These are phyloP conservation scores for Blastomyces parvus DNA, from an alignment of 2,329 filamentous ascomycete species.

Conservation along the genomic window DNA sequence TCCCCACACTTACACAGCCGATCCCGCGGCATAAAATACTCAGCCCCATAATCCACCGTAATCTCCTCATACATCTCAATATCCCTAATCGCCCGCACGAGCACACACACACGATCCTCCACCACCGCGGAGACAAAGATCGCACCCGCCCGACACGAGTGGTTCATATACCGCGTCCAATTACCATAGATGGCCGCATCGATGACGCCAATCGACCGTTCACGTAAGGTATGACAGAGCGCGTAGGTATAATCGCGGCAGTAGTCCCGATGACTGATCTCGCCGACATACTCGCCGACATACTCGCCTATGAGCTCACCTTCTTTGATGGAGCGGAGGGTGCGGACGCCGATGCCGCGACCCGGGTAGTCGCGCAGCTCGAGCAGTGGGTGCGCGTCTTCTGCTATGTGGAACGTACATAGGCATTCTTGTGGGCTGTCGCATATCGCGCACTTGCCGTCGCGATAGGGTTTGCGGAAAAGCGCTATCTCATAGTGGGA, in stretches of 20 bases:
- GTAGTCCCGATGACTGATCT: conserved; percentile 11
- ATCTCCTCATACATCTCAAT: conserved; percentile 28
- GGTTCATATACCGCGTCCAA: conserved; percentile 31
- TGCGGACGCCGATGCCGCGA: conserved; percentile 26
- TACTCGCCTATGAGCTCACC: conserved; percentile 22
- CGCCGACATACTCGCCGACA: conserved; percentile 17
- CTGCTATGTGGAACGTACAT: conserved; percentile 14
- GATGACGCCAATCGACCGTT: conserved; percentile 12
- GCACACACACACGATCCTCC: conserved; percentile 19
- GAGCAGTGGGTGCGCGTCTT: conserved; percentile 17
- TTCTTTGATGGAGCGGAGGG: conserved; percentile 20
- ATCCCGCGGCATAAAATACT: neutral
- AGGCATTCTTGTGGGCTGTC: conserved; percentile 14
- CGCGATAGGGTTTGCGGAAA: neutral
- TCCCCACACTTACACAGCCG: conserved; percentile 7
- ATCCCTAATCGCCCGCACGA: conserved; percentile 19
- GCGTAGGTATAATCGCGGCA: conserved; percentile 17
- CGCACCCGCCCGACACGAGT: conserved; percentile 25
- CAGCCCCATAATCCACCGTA: conserved; percentile 27
- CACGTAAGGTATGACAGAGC: conserved; percentile 7
- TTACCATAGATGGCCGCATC: conserved; percentile 22
- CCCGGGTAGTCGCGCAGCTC: conserved; percentile 24
- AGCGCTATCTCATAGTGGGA: neutral
- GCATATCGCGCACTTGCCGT: conserved; percentile 19
- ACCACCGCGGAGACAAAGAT: conserved; percentile 16